A percentile compares a stretch with the other conserved stretches of the same genome.
These are phyloP conservation scores for Claviceps paspali DNA, from an alignment of 2,329 filamentous ascomycete species.

Conservation along the genomic window DNA sequence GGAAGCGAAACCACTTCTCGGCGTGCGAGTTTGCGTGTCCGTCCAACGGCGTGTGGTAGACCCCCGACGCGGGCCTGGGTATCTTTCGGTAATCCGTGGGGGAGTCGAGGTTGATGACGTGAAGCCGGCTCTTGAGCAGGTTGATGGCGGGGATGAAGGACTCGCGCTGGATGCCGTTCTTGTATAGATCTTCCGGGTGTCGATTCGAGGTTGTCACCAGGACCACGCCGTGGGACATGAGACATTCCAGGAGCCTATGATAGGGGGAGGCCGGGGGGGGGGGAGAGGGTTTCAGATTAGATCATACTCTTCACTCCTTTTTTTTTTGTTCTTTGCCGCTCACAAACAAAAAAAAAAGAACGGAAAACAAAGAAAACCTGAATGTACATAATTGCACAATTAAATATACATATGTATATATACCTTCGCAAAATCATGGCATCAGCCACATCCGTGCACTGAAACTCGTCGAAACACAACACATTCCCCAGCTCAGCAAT, in stretches of 20 bases:
- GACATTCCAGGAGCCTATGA: conserved; percentile 60
- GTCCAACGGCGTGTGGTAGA: conserved; percentile 85
- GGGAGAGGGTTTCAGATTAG: too few species aligned
- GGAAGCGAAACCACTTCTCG: conserved; percentile 88
- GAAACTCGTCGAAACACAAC: conserved; percentile 96
- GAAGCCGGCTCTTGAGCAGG: conserved; percentile 68
- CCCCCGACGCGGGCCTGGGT: conserved; percentile 76
- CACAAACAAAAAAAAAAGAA: neutral
- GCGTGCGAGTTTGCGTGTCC: conserved; percentile 63
- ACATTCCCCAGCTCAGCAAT: conserved; percentile 77
- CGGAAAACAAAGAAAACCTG: neutral
- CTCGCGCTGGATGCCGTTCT: conserved; percentile 91
- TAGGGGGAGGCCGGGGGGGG: too few species aligned
- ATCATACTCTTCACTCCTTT: neutral
- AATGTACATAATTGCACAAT: too few species aligned
- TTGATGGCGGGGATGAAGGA: conserved; percentile 93
- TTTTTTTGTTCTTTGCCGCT: neutral
- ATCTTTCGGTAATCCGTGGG: conserved; percentile 96
- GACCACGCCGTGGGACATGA: conserved; percentile 96
- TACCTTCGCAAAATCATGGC: conserved; percentile 87
- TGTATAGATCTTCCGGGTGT: conserved; percentile 93
- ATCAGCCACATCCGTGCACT: conserved; percentile 95
- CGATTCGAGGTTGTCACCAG: conserved; percentile 92
- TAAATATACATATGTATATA: neutral
- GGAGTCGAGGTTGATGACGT: conserved; percentile 88